These are phyloP conservation scores for Aspergillus sp. DNA, from an alignment of 2,329 filamentous ascomycete species.

Conservation along the genomic window DNA sequence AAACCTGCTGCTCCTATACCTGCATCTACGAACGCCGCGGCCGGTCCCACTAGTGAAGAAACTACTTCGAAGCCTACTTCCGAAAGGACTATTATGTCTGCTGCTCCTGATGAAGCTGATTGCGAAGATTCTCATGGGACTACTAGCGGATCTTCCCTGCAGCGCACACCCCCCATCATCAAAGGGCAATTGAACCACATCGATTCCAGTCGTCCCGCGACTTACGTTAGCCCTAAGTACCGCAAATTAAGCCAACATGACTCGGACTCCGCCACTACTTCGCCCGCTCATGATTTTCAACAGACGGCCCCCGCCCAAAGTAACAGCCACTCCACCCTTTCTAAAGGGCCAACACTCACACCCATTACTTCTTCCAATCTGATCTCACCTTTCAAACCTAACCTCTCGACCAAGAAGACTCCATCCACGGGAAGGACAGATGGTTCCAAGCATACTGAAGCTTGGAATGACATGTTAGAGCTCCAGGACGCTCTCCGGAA, in stretches of 20 bases:
- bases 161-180: neutral
- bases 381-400: neutral
- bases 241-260: neutral
- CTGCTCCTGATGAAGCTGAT: neutral
- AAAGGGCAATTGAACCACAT: neutral
- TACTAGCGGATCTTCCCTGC: neutral
- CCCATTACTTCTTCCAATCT: neutral
- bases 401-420: neutral
- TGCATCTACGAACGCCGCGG: neutral
- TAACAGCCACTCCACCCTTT: neutral
- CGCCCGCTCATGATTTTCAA: neutral
- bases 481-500: neutral
- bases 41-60: neutral
- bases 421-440: neutral
- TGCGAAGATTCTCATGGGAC: neutral
- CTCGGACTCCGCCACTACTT: neutral
- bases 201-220: neutral
- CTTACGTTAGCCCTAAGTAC: neutral
- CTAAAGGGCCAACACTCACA: neutral
- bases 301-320: neutral
- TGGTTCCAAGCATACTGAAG: neutral
- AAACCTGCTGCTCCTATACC: neutral
- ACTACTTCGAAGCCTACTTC: neutral
- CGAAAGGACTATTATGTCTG: neutral
- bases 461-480: neutral